Evolutionary conservation across 2,329 filamentous ascomycete species (phyloP), one percentile per base, ranked within the genome.

Genomic region (Sphaceloma murrayae): DNA sequence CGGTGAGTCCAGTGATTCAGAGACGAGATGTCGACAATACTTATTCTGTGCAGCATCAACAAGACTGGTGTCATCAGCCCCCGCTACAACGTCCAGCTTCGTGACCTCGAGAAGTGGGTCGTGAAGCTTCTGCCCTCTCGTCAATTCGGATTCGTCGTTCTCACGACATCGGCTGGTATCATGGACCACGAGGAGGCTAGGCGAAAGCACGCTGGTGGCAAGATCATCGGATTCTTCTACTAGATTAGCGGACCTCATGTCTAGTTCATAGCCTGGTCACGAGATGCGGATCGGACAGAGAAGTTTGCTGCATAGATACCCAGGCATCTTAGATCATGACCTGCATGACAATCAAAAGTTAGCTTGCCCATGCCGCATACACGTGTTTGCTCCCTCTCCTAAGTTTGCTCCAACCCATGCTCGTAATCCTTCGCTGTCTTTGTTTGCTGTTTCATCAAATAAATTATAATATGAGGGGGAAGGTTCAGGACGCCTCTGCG

Each of bases 161-260:
- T 98, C 63, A 98, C 91, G 70, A 98, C 91, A 72, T 95, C 88
- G 50, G 87, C 91, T 54, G 91, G 91, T 70, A 98, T 98, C 72
- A 96, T 98, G 89, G 91, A 98, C 77, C 91, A 98, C 77, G 91
- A 98, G 78, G 91, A 98, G 81, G 91, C 91, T 59, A 78, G 91
- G 67, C 79, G 91, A 70, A 96, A 96, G 82, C 91, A 98, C 77
- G 91, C 96, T 66, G 81, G 89, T 59, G 91, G 91, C 73, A 98
- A 98, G 82, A 85, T 98, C 72, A 85, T 96, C 61, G 91, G 91
- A 62, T 98, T 96, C 82, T 95, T 95, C 79, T 96, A 95, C 79
- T 95, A 61, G 54, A 53, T n/a, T n/a, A n/a, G n/a, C n/a, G n/a
- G n/a, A n/a, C n/a, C n/a, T n/a, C n/a, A n/a, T n/a, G n/a, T n/a